Percentiles rank a stretch among this genome's conserved stretches.
These are phyloP conservation scores for Lentinula detonsa DNA, from an alignment of 768 basidiomycete species.

Conservation along the genomic window DNA sequence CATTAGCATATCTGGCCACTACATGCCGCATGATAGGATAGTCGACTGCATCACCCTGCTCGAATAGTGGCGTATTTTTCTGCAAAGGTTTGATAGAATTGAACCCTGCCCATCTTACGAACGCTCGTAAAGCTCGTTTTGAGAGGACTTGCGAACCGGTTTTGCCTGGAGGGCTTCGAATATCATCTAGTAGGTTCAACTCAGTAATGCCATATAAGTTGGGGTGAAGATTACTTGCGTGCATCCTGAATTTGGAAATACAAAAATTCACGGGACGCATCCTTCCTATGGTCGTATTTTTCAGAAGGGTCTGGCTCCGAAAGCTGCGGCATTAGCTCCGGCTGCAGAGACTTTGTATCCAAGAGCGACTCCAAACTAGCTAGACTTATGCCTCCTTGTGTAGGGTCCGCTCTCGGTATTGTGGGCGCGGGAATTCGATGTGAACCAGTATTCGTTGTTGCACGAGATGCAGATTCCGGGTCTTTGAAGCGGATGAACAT, in stretches of 20 bases:
- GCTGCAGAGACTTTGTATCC: background rate
- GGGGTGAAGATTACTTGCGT: background rate
- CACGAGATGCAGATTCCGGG: background rate
- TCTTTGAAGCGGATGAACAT: background rate
- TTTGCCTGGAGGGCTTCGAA: background rate
- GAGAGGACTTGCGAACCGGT: background rate
- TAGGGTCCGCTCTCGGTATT: background rate
- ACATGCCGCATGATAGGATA: constrained; percentile 3
- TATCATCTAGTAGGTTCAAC: background rate
- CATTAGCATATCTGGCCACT: background rate
- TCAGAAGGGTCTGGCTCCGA: background rate
- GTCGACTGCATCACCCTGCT: background rate
- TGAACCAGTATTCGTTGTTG: background rate
- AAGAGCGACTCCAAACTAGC: background rate
- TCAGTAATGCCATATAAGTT: background rate
- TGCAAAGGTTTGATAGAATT: background rate
- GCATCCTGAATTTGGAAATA: background rate
- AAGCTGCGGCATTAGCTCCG: background rate
- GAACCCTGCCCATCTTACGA: constrained; percentile 4
- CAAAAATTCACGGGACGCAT: background rate
- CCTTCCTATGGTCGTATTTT: background rate
- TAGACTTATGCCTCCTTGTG: background rate
- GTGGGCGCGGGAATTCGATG: background rate
- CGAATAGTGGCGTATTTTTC: background rate
- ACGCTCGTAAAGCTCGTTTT: background rate